Conservation (phyloP, 2,329 filamentous ascomycete species). For the Beauveria rudraprayagi region DNA sequence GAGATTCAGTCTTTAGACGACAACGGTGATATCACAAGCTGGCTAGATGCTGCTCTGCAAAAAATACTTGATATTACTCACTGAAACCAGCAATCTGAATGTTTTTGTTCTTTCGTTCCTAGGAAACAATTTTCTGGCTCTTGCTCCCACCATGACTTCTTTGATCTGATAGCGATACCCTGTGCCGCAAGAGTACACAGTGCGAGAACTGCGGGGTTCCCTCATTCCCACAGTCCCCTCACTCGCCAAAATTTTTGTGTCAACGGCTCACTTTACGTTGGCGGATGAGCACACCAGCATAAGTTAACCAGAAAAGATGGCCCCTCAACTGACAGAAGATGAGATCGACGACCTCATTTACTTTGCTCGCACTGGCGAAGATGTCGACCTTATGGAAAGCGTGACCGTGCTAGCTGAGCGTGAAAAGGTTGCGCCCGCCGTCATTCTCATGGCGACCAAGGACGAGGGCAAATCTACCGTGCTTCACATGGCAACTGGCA, state of each 20-base stretch:
- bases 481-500: constrained; percentile 87
- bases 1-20: constrained; percentile 67
- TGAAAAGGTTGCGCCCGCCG: constrained; percentile 50
- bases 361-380: constrained; percentile 70
- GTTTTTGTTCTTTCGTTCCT: neutral
- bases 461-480: constrained; percentile 73
- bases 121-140: neutral
- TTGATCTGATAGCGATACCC: constrained; percentile 15
- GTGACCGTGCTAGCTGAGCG: constrained; percentile 54
- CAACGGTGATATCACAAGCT: constrained; percentile 38
- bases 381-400: constrained; percentile 53
- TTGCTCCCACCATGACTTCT: neutral
- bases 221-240: constrained; percentile 31
- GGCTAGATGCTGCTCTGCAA: constrained; percentile 39
- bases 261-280: neutral
- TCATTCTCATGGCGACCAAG: constrained; percentile 60
- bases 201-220: constrained; percentile 28
- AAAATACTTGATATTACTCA: neutral
- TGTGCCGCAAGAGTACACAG: constrained; percentile 19
- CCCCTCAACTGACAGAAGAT: constrained; percentile 59
- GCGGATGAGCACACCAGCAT: neutral
- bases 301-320: constrained; percentile 26
- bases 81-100: neutral
- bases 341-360: constrained; percentile 90
- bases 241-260: constrained; percentile 24